Conservation (phyloP, 805 yeast genomes). For the Metschnikowia kofuensis region DNA sequence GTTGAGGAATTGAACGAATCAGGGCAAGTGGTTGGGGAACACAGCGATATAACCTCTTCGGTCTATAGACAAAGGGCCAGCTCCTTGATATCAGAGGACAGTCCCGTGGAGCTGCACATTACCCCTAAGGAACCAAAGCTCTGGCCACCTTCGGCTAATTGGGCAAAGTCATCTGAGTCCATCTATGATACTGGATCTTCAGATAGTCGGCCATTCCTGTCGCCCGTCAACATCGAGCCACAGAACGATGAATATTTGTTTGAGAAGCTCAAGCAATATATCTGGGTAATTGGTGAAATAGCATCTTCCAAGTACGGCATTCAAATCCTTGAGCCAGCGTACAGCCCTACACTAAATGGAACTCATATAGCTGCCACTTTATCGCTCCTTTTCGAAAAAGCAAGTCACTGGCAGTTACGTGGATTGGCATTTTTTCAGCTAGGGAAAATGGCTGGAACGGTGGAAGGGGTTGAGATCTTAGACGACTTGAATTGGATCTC, state of each 20-base stretch:
- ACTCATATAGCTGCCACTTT: conserved; percentile 45
- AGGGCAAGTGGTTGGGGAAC: neutral
- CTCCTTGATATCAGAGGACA: conserved; percentile 3
- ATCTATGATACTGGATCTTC: conserved; percentile 4
- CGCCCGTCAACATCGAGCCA: neutral
- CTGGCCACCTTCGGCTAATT: conserved; percentile 4
- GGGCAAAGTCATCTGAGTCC: conserved; percentile 6
- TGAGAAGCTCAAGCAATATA: conserved; percentile 58
- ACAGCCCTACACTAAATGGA: conserved; percentile 20
- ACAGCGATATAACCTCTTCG: too few relatives aligned
- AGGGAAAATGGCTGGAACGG: conserved; percentile 69
- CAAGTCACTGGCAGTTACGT: conserved; percentile 52
- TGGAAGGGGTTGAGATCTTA: conserved; percentile 78
- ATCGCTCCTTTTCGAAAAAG: conserved; percentile 33
- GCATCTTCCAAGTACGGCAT: conserved; percentile 74
- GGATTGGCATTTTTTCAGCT: conserved; percentile 77
- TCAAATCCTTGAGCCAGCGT: conserved; percentile 35
- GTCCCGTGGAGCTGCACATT: conserved; percentile 4
- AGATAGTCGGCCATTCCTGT: neutral
- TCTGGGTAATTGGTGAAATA: conserved; percentile 87
- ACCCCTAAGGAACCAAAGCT: conserved; percentile 2
- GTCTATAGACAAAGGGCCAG: neutral
- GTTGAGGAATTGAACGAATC: conserved; percentile 6
- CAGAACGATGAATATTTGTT: conserved; percentile 15
- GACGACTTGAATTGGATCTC: conserved; percentile 75